Percentiles rank a stretch among this genome's conserved stretches.
Conservation (phyloP, 345 rosid species). For the Hypericum perforatum region DNA sequence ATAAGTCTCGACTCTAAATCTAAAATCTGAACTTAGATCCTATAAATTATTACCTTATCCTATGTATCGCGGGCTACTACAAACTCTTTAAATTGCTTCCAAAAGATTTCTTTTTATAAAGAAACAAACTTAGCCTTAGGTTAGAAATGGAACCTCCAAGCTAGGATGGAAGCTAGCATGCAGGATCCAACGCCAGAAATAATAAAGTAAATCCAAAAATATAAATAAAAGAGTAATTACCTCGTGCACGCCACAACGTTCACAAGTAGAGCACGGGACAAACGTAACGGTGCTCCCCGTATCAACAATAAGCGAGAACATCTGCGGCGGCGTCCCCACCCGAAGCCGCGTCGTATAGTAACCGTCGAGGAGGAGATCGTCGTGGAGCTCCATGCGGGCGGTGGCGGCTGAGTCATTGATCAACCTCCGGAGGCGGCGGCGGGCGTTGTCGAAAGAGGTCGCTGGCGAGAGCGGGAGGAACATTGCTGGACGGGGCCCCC, state of each 20-base stretch:
- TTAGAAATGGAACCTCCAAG: too few relatives aligned
- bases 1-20: too few relatives aligned
- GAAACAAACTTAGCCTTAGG: too few relatives aligned
- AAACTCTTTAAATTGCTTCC: too few relatives aligned
- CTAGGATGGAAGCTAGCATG: too few relatives aligned
- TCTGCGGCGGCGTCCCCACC: slow-evolving; percentile 97
- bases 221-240: slow-evolving; percentile 17
- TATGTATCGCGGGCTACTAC: too few relatives aligned
- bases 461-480: slow-evolving; percentile 58
- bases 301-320: slow-evolving; percentile 78
- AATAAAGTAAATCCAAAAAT: not conserved
- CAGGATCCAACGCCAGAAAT: too few relatives aligned
- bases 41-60: too few relatives aligned
- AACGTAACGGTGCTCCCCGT: slow-evolving; percentile 89
- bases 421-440: slow-evolving; percentile 52
- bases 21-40: too few relatives aligned
- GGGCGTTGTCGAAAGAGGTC: slow-evolving; percentile 20
- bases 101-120: too few relatives aligned
- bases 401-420: slow-evolving; percentile 6
- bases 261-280: slow-evolving; percentile 75
- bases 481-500: slow-evolving; percentile 42
- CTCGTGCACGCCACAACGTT: slow-evolving; percentile 79
- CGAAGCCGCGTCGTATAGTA: slow-evolving; percentile 80
- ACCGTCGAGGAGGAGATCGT: slow-evolving; percentile 88
- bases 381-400: slow-evolving; percentile 89